Evolutionary conservation across 768 basidiomycete species (phyloP).

Genomic region (Hypholoma sublateritium): DNA sequence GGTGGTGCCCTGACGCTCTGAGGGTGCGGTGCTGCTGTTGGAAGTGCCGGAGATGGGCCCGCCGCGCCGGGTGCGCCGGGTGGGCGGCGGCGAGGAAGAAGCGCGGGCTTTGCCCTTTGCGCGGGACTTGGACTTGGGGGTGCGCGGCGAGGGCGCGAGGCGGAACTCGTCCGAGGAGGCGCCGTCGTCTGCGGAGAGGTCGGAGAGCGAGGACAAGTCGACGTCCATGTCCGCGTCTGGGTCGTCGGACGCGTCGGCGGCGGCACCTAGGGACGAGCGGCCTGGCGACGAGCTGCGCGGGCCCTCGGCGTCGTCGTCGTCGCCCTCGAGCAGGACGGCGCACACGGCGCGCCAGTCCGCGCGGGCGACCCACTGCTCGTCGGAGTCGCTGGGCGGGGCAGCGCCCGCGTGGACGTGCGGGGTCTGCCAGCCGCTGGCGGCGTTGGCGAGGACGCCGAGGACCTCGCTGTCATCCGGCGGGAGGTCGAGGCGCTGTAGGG

Average conservation of each 20-base stretch:
- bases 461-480: slow-evolving; percentile 74
- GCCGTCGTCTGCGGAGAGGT: background rate
- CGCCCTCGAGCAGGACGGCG: slow-evolving; percentile 62
- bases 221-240: slow-evolving; percentile 20
- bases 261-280: background rate
- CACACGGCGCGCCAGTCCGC: slow-evolving; percentile 84
- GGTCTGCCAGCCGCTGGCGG: slow-evolving; percentile 68
- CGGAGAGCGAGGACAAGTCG: slow-evolving; percentile 8
- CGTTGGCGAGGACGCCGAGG: slow-evolving; percentile 70
- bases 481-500: slow-evolving; percentile 63
- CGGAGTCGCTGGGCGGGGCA: slow-evolving; percentile 3
- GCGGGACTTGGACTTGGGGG: no score
- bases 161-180: slow-evolving; percentile 1
- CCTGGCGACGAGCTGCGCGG: slow-evolving; percentile 7
- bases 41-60: slow-evolving; percentile 5
- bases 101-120: background rate
- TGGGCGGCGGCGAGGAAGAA: background rate
- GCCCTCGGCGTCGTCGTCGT: slow-evolving; percentile 15
- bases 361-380: slow-evolving; percentile 42
- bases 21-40: slow-evolving; percentile 31
- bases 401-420: slow-evolving; percentile 14
- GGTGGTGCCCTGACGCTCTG: slow-evolving; percentile 49
- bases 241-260: slow-evolving; percentile 22
- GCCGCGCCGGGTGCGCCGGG: slow-evolving; percentile 3
- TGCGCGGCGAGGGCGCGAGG: background rate